Evolutionary conservation across 1,284 basidiomycete species (phyloP), one percentile per base, ranked within the genome.

Genomic region (Rhodotorula glutinis): DNA sequence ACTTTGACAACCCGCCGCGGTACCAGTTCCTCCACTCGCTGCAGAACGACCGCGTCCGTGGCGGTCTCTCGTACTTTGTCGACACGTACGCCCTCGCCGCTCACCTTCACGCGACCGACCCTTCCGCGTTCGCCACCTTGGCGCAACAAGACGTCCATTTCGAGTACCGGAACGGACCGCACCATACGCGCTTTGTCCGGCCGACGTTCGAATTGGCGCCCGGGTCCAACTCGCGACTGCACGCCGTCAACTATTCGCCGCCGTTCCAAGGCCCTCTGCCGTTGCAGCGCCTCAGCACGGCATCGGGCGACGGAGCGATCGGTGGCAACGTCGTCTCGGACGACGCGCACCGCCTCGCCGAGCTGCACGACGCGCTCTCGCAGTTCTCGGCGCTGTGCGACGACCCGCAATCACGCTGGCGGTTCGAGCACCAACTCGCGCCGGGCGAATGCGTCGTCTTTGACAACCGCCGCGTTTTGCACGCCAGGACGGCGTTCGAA

Each of bases 21-120:
- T 94, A 90, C 79, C 94, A 97, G 78, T 86, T 94, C 74, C 82
- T 98, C 0, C 94, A 97, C 77, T 93, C 88, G 76, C 82, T 98
- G 27, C 85, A 86, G 57, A 93, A 93, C 78, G 84, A 86, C 46
- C 78, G 79, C 43, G 87, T 94, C n/a, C 66, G 80, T 5, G 95
- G 95, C 13, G 95, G 95, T 11, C 82, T 82, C 8, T 96, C 92
- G 0, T 85, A 91, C 77, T 97, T 98, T 78, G 89, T 92, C 40
- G 95, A 98, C 76, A 85, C 87, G 2, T 83, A 91, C 65, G 79
- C 85, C 33, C 87, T 87, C 0, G 91, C 91, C 0, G 75, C 82
- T 11, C 77, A 80, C 25, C 81, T 96, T n/a, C 85, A 82, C 53
- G 55, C 78, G 8, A 75, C 77, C 2, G 76, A 85, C 62, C 84